Base-by-base conservation (phyloP, 768 basidiomycete species). In the Suillus spraguei region DNA sequence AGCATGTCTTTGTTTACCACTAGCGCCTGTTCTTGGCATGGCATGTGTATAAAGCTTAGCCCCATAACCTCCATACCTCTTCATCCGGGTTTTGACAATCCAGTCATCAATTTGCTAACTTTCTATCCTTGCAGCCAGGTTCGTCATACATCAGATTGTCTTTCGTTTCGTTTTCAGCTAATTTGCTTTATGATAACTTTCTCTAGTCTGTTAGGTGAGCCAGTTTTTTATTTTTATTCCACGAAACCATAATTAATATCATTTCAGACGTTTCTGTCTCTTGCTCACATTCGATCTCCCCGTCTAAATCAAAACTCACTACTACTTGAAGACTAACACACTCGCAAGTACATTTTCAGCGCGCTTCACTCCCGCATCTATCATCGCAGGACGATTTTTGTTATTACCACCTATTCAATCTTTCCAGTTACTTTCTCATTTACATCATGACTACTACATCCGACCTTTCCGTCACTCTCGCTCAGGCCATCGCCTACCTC, bases 401-500 rank as follows among this genome's bases (percentile, higher is more conserved):
- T 28, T 59, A 60, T 72, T 59, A 53, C 52, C 41, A 55, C 47
- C 41, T 61, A 63, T 33, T 68, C 61, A 8, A 60, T 69, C 49
- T 44, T 47, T 55, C 49, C 44, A 42, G 46, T 55, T 35, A 20
- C 33, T 56, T 35, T 46, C 33, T 62, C 32, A 32, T 52, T 44
- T 55, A 10, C 22, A 55, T 28, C 47, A 73, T 75, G 74, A 54
- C 76, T 65, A 68, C 74, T 68, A 69, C 84, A 68, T 76, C 82
- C 68, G 81, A 75, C 69, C 86, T 94, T 74, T 80, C 87, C 65
- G 73, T 85, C 77, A 83, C 90, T 66, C 84, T 94, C 74, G 82
- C 88, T 64, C 88, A 93, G 70, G 87, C 87, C 73, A 83, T 92
- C 73, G 79, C 87, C 62, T 91, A 87, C 80, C 81, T 94, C 74